Conservation (phyloP, 345 rosid genomes). For the Pelargonium nanum region DNA sequence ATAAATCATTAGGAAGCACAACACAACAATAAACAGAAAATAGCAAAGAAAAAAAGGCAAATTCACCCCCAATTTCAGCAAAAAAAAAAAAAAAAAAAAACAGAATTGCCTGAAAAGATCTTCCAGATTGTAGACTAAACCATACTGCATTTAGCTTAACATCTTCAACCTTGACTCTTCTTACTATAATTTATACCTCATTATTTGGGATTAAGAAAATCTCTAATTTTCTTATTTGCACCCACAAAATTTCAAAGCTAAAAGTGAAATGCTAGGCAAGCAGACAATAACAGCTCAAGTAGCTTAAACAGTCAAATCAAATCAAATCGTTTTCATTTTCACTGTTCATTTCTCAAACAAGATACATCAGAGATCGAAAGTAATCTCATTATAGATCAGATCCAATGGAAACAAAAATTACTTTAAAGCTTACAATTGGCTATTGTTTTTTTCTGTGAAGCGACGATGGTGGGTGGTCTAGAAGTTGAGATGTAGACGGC, state of each 20-base stretch:
- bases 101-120: background rate
- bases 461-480: background rate
- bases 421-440: background rate
- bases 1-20: background rate
- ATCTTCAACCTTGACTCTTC: background rate
- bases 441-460: background rate
- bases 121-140: background rate
- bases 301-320: background rate
- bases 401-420: background rate
- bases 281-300: background rate
- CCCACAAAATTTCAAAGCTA: background rate
- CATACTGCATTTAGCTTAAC: background rate
- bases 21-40: no score
- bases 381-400: background rate
- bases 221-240: background rate
- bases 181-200: background rate
- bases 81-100: no score
- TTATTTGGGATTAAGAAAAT: background rate
- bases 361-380: no score
- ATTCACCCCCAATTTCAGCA: background rate
- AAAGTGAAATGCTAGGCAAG: no score
- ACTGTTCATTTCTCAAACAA: no score
- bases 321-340: no score
- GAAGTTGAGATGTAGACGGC: background rate
- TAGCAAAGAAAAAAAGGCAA: no score